Base-by-base conservation (phyloP, 78 protist genomes). In the Dictyostelium firmibasis region DNA sequence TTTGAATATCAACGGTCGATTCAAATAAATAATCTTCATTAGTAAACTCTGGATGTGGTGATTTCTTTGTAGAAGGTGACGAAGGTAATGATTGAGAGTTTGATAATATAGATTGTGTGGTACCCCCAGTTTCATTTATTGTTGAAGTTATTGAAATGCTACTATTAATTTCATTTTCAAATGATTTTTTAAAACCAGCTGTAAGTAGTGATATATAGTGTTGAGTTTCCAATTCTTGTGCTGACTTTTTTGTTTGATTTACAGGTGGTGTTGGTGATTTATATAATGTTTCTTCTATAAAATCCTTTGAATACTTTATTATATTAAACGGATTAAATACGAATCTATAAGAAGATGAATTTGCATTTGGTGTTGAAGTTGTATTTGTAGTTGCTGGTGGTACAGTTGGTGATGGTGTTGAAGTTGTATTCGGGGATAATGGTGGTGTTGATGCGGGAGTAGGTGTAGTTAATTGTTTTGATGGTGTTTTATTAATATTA, bases 231-330 rank as follows among this genome's bases (percentile, higher is more conserved):
- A 50, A 27, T 36, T 70, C 62, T 43, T 69, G 41, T 33, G 18
- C 38, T 5, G 27, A 43, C 11, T 25, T 81, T 14, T 78, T 89
- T 47, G 77, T 4, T 78, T 78, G 72, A 16, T 72, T 72, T 31
- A 31, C 43, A 31, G 36, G 18, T 33, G 36, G n/a, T 20, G 93
- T 38, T 57, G 93, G 83, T 81, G 94, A 14, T 81, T 47, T 89
- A 69, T 89, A 89, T 13, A 89, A 74, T 25, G 94, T 81, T 35
- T 89, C 94, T 18, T 89, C 94, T 7, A 89, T 81, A 35, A 89
- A 81, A n/a, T 83, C 94, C 35, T 89, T 89, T 16, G 94, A 89
- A 38, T 89, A 89, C 41, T 89, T 89, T 69, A 89, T 81, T 47
- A 89, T 79, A 18, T 83, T 64, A 57, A 89, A 81, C 43, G 94